Percentiles rank a stretch among this genome's conserved stretches.
Conservation (phyloP, 768 basidiomycete species). For the Chalciporus piperatus region DNA sequence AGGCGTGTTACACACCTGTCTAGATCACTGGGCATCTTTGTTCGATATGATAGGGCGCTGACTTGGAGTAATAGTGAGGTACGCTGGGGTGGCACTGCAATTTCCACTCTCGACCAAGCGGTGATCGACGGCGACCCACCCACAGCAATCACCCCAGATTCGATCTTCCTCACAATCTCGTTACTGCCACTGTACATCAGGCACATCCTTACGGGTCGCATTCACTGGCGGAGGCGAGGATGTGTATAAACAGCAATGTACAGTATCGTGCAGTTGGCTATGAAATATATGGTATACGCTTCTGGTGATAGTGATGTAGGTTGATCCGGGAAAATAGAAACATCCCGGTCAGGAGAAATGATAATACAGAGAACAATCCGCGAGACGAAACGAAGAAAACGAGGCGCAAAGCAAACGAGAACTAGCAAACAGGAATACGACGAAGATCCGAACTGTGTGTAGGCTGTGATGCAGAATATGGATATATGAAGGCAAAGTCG, state of each 20-base stretch:
- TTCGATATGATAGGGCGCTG: slow-evolving; percentile 30
- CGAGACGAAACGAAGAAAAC: slow-evolving; percentile 6
- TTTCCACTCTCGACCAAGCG: slow-evolving; percentile 9
- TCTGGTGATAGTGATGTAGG: slow-evolving; percentile 26
- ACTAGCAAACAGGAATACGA: neutral
- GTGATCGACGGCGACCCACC: slow-evolving; percentile 4
- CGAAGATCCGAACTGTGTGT: slow-evolving; percentile 5
- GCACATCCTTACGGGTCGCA: slow-evolving; percentile 16
- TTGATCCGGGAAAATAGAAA: slow-evolving; percentile 1
- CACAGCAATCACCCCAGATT: neutral
- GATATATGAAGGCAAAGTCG: neutral
- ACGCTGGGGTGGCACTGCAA: slow-evolving; percentile 17
- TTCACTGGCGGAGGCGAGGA: slow-evolving; percentile 5
- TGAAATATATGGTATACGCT: slow-evolving; percentile 32
- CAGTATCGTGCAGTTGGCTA: slow-evolving; percentile 30
- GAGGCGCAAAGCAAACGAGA: slow-evolving; percentile 5
- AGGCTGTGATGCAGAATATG: neutral
- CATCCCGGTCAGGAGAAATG: slow-evolving; percentile 1
- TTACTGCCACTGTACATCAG: slow-evolving; percentile 29
- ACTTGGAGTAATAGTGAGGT: slow-evolving; percentile 28
- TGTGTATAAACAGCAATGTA: slow-evolving; percentile 32
- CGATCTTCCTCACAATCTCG: no score
- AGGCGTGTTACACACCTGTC: slow-evolving; percentile 47
- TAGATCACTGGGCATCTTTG: slow-evolving; percentile 51
- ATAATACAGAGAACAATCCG: slow-evolving; percentile 27